Percentiles rank a stretch among this genome's conserved stretches.
These are phyloP conservation scores for Arachis stenosperma DNA, from an alignment of 306 rosid genomes.

Conservation along the genomic window DNA sequence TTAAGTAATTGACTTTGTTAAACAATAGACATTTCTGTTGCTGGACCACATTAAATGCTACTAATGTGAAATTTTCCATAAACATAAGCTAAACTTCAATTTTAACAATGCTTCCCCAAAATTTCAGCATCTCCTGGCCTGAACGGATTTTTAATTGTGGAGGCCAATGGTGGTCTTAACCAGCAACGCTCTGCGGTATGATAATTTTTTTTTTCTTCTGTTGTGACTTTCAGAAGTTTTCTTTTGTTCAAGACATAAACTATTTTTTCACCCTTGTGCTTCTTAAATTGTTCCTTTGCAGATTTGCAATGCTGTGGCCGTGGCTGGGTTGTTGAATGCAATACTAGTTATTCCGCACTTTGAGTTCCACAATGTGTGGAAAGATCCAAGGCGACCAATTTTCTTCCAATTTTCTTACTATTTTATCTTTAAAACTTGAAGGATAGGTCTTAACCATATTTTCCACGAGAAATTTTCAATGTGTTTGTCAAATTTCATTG, in stretches of 20 bases:
- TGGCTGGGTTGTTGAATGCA: constrained; percentile 93
- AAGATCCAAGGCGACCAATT: constrained; percentile 74
- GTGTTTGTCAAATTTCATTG: constrained; percentile 8
- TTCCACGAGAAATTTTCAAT: constrained; percentile 1
- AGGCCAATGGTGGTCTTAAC: constrained; percentile 98
- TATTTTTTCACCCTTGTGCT: constrained; percentile 24
- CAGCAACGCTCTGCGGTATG: constrained; percentile 95
- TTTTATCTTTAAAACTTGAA: constrained; percentile 27
- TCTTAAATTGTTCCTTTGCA: constrained; percentile 38
- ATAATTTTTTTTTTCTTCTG: not conserved
- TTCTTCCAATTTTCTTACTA: constrained; percentile 25
- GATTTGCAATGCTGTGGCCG: constrained; percentile 98
- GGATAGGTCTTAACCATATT: constrained; percentile 10
- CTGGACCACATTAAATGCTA: not conserved
- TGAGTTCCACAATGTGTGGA: constrained; percentile 92
- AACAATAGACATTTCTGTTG: not conserved
- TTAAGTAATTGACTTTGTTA: constrained; percentile 1
- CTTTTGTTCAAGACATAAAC: not conserved
- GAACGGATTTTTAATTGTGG: constrained; percentile 80
- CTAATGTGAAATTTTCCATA: constrained; percentile 22
- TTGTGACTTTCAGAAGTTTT: constrained; percentile 9
- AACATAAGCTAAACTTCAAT: not conserved
- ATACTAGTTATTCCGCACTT: constrained; percentile 81
- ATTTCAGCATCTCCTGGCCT: constrained; percentile 65
- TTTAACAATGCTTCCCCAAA: constrained; percentile 13